Evolutionary conservation across 2,329 filamentous ascomycete genomes (phyloP), one percentile per base, ranked within the genome.

Genomic region (Penicillium sumatraense): DNA sequence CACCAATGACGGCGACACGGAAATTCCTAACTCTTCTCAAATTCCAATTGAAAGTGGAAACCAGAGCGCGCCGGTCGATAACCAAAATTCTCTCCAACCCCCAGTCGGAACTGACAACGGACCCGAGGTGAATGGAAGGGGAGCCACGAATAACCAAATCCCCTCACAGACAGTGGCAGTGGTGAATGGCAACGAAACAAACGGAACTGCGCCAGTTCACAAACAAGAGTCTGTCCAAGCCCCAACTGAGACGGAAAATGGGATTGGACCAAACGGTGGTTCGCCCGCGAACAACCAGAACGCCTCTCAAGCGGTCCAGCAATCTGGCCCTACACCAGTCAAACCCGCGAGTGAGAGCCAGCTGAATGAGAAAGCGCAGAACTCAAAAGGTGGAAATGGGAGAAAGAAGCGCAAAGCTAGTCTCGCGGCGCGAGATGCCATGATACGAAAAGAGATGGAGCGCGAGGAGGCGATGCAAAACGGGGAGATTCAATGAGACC

Each of bases 381-480:
- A 21, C 7, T 20, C 53, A 1, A 27, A 18, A 3, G 47, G 52
- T 55, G 26, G 58, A 64, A 35, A 66, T 68, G 38, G 38, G 2
- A 23, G 38, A 5, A 42, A 24, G 53, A 68, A 61, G 57, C 68
- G 63, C 50, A 74, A 70, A 46, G 67, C 71, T 24, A 70, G 68
- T 57, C 60, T 73, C 42, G 68, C 70, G 49, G 65, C 68, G 49
- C 66, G 72, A 40, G 72, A 76, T 59, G 58, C 58, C 14, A 63
- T 75, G 64, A 69, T 65, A 20, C 69, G 67, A 36, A 54, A 72
- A 45, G 72, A 70, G 9, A 73, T 76, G 70, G 68, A 75, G 52
- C 70, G 72, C 6, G 74, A 76, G 52, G 73, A 75, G 53, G 70
- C 69, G 9, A 71, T 75, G 70, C 72, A 73, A 42, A 68, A 62